phyloP scores from a whole-genome alignment of 2,329 filamentous ascomycete genomes.

The Huntiella moniliformis region DNA sequence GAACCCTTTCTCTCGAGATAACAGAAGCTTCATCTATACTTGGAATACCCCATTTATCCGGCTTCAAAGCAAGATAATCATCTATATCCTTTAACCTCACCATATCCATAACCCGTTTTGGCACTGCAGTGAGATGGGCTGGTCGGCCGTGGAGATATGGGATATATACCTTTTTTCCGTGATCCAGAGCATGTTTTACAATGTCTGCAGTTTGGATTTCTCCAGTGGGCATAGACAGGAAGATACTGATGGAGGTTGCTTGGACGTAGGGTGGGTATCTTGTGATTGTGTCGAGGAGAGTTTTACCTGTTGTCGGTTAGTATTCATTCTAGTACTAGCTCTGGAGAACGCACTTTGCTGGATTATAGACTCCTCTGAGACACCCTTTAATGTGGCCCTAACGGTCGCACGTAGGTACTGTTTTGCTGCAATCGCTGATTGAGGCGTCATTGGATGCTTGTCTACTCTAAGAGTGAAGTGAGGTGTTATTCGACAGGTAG shows the following conservation, averaged over 20 bases:
- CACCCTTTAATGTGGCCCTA: constrained; percentile 41
- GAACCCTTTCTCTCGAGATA: constrained; percentile 47
- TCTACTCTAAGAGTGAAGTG: no score
- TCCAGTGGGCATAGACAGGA: constrained; percentile 76
- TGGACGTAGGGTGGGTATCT: constrained; percentile 54
- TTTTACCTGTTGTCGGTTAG: constrained; percentile 31
- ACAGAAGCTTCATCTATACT: constrained; percentile 52
- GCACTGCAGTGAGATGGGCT: constrained; percentile 29
- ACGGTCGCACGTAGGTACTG: constrained; percentile 54
- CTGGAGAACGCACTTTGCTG: constrained; percentile 43
- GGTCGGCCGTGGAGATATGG: constrained; percentile 62
- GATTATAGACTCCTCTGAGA: constrained; percentile 43
- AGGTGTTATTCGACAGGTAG: no score
- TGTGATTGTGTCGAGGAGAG: constrained; percentile 45
- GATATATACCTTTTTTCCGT: constrained; percentile 75
- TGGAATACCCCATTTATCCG: constrained; percentile 90
- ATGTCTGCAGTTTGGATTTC: constrained; percentile 75
- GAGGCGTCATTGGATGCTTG: constrained; percentile 27
- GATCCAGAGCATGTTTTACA: constrained; percentile 57
- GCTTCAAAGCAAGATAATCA: constrained; percentile 60
- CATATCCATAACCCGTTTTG: constrained; percentile 78
- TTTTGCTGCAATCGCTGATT: constrained; percentile 44
- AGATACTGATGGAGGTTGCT: constrained; percentile 63
- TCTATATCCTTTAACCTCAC: constrained; percentile 51
- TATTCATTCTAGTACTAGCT: background rate